Percentiles rank a stretch among this genome's conserved stretches.
phyloP scores from a whole-genome alignment of 345 rosid species.

The Clausena lansium region DNA sequence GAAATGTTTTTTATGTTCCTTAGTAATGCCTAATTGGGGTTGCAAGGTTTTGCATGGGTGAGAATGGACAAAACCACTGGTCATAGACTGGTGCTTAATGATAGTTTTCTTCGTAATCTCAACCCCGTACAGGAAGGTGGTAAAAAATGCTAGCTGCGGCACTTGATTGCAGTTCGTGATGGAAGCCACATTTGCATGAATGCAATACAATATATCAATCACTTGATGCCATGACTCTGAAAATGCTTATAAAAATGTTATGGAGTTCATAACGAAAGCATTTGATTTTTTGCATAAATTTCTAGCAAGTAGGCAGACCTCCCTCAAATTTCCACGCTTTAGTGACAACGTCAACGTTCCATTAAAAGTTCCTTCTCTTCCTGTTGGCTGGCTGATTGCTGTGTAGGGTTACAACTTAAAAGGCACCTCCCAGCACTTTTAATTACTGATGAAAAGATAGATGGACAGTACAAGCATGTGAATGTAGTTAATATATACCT shows the following conservation, averaged over 20 bases:
- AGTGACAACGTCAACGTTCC: neutral
- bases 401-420: too few relatives aligned
- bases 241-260: neutral
- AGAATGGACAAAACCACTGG: too few relatives aligned
- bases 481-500: neutral
- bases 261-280: neutral
- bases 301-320: neutral
- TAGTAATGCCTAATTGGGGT: neutral
- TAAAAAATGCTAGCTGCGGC: neutral
- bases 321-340: neutral
- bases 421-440: neutral
- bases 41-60: neutral
- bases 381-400: too few relatives aligned
- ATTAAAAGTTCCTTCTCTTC: too few relatives aligned
- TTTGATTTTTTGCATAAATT: neutral
- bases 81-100: neutral
- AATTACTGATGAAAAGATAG: neutral
- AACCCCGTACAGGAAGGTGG: neutral
- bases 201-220: neutral
- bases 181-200: neutral
- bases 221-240: neutral
- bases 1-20: neutral
- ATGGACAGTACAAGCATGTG: neutral
- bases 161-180: neutral
- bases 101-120: neutral